A percentile compares a stretch with the other conserved stretches of the same genome.
Evolutionary conservation across 176 grass and related monocot genomes (phyloP).

Genomic region (Cenchrus purpureus): DNA sequence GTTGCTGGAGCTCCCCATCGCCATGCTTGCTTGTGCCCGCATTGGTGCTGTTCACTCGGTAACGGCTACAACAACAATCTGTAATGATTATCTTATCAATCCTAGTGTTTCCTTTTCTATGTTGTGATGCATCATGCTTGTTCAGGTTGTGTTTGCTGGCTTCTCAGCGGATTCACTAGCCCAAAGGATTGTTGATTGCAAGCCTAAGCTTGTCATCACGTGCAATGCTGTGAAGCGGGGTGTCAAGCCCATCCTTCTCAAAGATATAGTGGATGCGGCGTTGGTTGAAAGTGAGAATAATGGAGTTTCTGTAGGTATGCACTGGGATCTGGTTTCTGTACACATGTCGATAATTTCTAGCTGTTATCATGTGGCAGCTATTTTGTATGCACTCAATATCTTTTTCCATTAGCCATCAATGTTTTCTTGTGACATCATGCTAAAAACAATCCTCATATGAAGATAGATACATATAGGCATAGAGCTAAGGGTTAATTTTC

Average conservation of each 20-base stretch:
- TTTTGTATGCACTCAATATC: neutral
- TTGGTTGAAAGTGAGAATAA: slow-evolving; percentile 69
- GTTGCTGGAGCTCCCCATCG: slow-evolving; percentile 93
- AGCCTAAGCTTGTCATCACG: slow-evolving; percentile 85
- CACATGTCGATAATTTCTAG: neutral
- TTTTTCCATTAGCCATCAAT: neutral
- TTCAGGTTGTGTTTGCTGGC: slow-evolving; percentile 91
- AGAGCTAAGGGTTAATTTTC: neutral
- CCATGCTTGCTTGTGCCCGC: slow-evolving; percentile 93
- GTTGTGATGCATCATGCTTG: slow-evolving; percentile 1
- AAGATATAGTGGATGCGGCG: slow-evolving; percentile 86
- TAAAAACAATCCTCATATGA: slow-evolving; percentile 8
- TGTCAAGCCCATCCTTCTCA: slow-evolving; percentile 72
- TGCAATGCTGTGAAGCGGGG: slow-evolving; percentile 93
- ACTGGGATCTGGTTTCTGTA: neutral
- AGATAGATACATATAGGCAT: neutral
- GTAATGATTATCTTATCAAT: neutral
- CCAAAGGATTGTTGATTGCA: slow-evolving; percentile 90
- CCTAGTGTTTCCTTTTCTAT: slow-evolving; percentile 10
- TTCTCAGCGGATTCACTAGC: slow-evolving; percentile 91
- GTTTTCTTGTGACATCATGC: neutral
- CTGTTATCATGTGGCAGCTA: neutral
- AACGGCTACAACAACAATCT: slow-evolving; percentile 27
- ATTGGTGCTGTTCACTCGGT: slow-evolving; percentile 98
- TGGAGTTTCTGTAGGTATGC: slow-evolving; percentile 71